Evolutionary conservation across 768 basidiomycete genomes (phyloP).

Genomic region (Psilocybe azurescens): DNA sequence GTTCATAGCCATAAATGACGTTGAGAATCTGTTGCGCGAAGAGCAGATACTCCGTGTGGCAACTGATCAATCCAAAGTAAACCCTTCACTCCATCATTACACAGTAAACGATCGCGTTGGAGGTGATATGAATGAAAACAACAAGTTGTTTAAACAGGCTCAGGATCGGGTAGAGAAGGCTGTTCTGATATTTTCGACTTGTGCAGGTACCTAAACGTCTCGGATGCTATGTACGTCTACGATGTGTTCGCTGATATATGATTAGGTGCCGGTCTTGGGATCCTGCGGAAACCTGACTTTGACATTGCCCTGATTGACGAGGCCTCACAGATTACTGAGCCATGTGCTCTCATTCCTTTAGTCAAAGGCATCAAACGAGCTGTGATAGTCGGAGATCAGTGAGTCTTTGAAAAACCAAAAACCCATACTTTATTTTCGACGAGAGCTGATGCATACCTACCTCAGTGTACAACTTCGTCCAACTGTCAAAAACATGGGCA

Average conservation of each 20-base stretch:
- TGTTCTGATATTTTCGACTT: conserved; percentile 67
- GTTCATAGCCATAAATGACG: conserved; percentile 54
- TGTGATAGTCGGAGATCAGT: conserved; percentile 76
- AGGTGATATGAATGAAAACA: conserved; percentile 67
- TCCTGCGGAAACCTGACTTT: conserved; percentile 59
- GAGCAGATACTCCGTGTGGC: conserved; percentile 71
- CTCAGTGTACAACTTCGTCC: conserved; percentile 70
- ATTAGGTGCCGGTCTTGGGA: conserved; percentile 60
- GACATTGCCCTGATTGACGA: conserved; percentile 71
- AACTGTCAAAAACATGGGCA: conserved; percentile 63
- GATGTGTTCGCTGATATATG: background rate
- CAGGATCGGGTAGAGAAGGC: conserved; percentile 62
- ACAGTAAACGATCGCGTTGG: conserved; percentile 71
- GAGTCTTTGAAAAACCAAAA: conserved; percentile 25
- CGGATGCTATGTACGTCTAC: background rate
- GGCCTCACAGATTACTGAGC: conserved; percentile 74
- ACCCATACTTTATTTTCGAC: too few relatives aligned
- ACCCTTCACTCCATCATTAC: conserved; percentile 58
- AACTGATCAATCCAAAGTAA: conserved; percentile 68
- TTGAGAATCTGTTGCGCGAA: conserved; percentile 47
- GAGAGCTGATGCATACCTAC: background rate
- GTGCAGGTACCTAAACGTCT: conserved; percentile 46
- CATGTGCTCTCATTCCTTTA: conserved; percentile 66
- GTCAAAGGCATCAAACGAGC: conserved; percentile 65
- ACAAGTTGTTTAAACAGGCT: conserved; percentile 59